Evolutionary conservation across 148 eudicot genomes (phyloP).

Genomic region (Heliosperma pusillum): DNA sequence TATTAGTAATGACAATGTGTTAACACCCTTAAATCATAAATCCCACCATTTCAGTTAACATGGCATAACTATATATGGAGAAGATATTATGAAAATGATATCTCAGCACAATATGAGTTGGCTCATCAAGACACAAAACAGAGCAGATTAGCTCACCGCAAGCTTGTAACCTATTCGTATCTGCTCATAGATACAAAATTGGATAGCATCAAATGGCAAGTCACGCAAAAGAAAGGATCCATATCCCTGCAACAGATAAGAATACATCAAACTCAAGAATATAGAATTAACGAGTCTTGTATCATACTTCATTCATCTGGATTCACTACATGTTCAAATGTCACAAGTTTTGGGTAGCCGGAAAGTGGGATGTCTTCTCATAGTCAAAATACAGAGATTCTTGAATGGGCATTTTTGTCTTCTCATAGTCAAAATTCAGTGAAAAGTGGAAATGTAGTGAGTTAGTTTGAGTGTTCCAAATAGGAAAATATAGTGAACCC

Average conservation of each 20-base stretch:
- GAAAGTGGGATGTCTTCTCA: neutral
- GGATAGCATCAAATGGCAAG: constrained; percentile 90
- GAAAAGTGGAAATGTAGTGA: neutral
- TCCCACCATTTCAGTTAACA: constrained; percentile 3
- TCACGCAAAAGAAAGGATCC: constrained; percentile 85
- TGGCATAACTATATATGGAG: neutral
- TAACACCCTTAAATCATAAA: neutral
- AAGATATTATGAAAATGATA: neutral
- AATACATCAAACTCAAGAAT: neutral
- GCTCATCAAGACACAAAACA: neutral
- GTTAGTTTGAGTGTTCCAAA: neutral
- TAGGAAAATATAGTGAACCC: neutral
- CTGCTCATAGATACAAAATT: constrained; percentile 91
- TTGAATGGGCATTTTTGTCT: neutral
- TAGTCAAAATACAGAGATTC: too few relatives aligned
- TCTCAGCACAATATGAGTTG: neutral
- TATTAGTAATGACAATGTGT: constrained; percentile 1
- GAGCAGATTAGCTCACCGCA: constrained; percentile 49
- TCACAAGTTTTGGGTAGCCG: neutral
- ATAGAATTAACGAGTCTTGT: neutral
- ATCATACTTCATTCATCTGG: neutral
- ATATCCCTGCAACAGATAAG: constrained; percentile 58
- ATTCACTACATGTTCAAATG: neutral
- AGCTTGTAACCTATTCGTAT: constrained; percentile 78
- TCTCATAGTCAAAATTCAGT: neutral